Evolutionary conservation across 805 yeast genomes (phyloP), one percentile per base, ranked within the genome.

Genomic region (Ogataea chonburiensis): DNA sequence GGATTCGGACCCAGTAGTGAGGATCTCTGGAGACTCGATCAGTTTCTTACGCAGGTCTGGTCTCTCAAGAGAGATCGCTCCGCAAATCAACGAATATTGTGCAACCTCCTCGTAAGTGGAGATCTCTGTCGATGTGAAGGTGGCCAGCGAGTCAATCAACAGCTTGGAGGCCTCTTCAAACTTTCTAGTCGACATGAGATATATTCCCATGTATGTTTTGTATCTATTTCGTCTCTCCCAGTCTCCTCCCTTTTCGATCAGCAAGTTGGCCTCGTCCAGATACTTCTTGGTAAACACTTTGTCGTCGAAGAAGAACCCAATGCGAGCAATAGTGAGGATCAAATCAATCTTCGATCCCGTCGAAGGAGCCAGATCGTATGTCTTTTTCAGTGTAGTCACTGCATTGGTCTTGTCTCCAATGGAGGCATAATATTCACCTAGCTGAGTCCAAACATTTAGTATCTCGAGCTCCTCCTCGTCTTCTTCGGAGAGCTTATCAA

Each of bases 151-250:
- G 60, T 89, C 98, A 46, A 86, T 86, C 52, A 93, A 72, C 44
- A 91, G 67, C 35, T 77, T 77, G 2, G 97, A 78, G 2, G 98
- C 96, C 50, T 86, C 94, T 25, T 68, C 69, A 55, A 93, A 93
- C 52, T 86, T 79, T 55, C 98, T 79, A 18, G 89, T 80, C 6
- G 96, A 82, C 74, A 93, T 66, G 23, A 76, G 67, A 58, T 86
- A 86, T 31, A 93, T 71, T 15, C 98, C 98, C 40, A 75, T 65
- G 63, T 93, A 93, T 5, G 97, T 86, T 68, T 93, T 93, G 70
- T 77, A 87, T 50, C 96, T 70, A 66, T 93, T 93, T 55, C 96
- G 80, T 63, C 98, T 85, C 66, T 93, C 98, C 98, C 98, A 93
- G 61, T 93, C 98, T 45, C 98, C 98, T 38, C 98, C 98, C 55